Conservation (phyloP, 495 filamentous ascomycete species). For the Hyphodiscus hymeniophilus region DNA sequence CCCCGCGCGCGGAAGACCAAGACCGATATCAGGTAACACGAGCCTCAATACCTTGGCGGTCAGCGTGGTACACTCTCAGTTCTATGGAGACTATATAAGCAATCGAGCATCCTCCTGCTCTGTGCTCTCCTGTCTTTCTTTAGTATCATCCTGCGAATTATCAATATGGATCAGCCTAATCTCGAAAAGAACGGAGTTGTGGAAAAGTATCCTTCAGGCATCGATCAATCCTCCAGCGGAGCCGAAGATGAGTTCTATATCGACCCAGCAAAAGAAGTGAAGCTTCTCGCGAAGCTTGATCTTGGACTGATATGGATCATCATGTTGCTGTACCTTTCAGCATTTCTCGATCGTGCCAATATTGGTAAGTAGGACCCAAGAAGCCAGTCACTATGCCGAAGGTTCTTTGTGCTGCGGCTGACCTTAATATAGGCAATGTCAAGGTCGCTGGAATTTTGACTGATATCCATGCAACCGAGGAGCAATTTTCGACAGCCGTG, state of each 20-base stretch:
- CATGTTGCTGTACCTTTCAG: slow-evolving; percentile 38
- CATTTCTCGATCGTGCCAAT: slow-evolving; percentile 38
- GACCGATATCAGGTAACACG: too few relatives aligned
- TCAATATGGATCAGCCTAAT: background rate
- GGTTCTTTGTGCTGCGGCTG: background rate
- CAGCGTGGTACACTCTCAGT: too few relatives aligned
- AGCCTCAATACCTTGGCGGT: too few relatives aligned
- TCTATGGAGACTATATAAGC: too few relatives aligned
- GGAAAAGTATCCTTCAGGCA: background rate
- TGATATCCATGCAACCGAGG: slow-evolving; percentile 32
- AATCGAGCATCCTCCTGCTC: too few relatives aligned
- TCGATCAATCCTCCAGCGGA: background rate
- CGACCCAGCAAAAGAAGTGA: slow-evolving; percentile 17
- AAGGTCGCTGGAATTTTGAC: slow-evolving; percentile 37
- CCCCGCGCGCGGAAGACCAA: too few relatives aligned
- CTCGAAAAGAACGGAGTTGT: background rate
- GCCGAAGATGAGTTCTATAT: slow-evolving; percentile 11
- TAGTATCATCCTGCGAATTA: too few relatives aligned
- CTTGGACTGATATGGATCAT: slow-evolving; percentile 36
- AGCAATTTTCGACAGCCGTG: slow-evolving; percentile 38
- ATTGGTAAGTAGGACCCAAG: slow-evolving; percentile 34
- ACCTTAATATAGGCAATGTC: slow-evolving; percentile 32
- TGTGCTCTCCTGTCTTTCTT: too few relatives aligned
- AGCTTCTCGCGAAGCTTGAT: slow-evolving; percentile 36
- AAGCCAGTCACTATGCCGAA: background rate